Base-by-base conservation (phyloP, 2,329 filamentous ascomycete genomes). In the Claviceps spartinae region DNA sequence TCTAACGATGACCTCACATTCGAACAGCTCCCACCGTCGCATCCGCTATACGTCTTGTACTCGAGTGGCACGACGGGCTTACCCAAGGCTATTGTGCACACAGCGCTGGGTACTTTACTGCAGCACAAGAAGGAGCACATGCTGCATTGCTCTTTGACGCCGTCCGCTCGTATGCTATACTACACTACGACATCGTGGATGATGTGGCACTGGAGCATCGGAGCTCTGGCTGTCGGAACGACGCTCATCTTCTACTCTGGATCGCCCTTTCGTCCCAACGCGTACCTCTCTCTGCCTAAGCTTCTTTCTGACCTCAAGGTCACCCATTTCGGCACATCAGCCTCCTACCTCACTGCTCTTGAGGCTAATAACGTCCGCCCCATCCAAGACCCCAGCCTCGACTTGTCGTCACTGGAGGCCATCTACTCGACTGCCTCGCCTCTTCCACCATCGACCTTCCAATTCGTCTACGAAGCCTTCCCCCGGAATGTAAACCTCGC, bases 191-290 rank as follows among this genome's bases (percentile, higher is more conserved):
- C 85, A 11, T 94, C 88, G 0, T 96, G 90, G 93, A 97, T 98
- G 90, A 97, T 97, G 91, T 96, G 90, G 89, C 91, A 97, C 66
- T 97, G 91, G 90, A 83, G 90, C 42, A 79, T 96, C 20, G 91
- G 88, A 1, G 88, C 84, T 5, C 80, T 97, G 4, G 86, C 90
- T 9, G 83, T 81, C 34, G 91, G 91, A 50, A 79, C 86, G 11
- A 91, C 88, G 0, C 73, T 97, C 13, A 77, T 97, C 20, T 76
- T 97, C 4, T 98, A 96, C 68, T 88, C 95, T 50, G 93, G 93
- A 47, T 95, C 88, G 0, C 93, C 93, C 0, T 97, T 97, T 72
- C 77, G 78, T 48, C 86, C 86, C 0, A 74, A 85, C 53, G 86
- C 86, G 49, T 79, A 91, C 61, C 76, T 93, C 53, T 89, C 88